These are phyloP conservation scores for Myxozyma sirexii DNA, from an alignment of 805 yeast genomes.

Conservation along the genomic window DNA sequence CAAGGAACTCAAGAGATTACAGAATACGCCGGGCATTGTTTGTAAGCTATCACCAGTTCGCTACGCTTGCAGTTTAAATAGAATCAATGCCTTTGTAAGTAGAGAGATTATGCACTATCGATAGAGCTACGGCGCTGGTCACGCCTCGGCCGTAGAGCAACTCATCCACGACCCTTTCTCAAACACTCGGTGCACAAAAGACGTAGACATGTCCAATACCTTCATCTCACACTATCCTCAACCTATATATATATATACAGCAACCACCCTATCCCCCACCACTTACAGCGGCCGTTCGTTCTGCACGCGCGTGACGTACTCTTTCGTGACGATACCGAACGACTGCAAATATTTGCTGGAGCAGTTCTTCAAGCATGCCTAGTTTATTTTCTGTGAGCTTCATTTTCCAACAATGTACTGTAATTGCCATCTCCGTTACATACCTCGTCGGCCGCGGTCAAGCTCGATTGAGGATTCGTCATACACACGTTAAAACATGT, in stretches of 20 bases:
- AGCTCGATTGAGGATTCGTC: constrained; percentile 56
- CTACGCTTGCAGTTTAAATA: too few relatives aligned
- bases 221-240: not conserved
- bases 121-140: too few relatives aligned
- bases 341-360: constrained; percentile 85
- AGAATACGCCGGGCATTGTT: too few relatives aligned
- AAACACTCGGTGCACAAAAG: too few relatives aligned
- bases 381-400: constrained; percentile 13
- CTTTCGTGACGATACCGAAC: constrained; percentile 81
- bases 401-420: not conserved
- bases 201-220: too few relatives aligned
- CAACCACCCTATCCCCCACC: not conserved
- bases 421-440: too few relatives aligned
- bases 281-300: not conserved
- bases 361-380: constrained; percentile 72
- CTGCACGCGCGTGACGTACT: constrained; percentile 76
- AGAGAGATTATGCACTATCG: too few relatives aligned
- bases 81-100: too few relatives aligned
- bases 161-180: too few relatives aligned
- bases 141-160: too few relatives aligned
- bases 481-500: constrained; percentile 86
- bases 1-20: too few relatives aligned
- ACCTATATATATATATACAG: not conserved
- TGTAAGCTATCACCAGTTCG: too few relatives aligned
- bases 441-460: constrained; percentile 55